Evolutionary conservation across 768 basidiomycete genomes (phyloP).

Genomic region (Termitomyces sp.): DNA sequence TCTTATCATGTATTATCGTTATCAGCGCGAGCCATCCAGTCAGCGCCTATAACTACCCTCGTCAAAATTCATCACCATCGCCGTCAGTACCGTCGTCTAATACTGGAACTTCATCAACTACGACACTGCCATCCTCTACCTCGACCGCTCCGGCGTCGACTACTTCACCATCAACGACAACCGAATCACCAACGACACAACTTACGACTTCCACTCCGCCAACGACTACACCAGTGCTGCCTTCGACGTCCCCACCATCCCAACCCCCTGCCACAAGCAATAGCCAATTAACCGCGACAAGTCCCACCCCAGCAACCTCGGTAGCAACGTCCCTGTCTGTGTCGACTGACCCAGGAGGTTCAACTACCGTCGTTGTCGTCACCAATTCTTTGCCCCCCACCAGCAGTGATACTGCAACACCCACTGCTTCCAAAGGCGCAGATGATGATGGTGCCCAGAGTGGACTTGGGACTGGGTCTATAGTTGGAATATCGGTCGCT

Average conservation of each 20-base stretch:
- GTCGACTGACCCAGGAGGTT: constrained; percentile 18
- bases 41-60: constrained; percentile 16
- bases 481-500: constrained; percentile 77
- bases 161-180: constrained; percentile 9
- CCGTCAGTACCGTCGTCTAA: no score
- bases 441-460: constrained; percentile 19
- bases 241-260: background rate
- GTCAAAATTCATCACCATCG: constrained; percentile 1
- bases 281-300: constrained; percentile 3
- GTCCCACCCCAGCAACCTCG: constrained; percentile 8
- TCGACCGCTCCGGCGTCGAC: constrained; percentile 14
- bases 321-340: constrained; percentile 8
- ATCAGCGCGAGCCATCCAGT: constrained; percentile 19
- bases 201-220: constrained; percentile 8
- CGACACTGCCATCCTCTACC: constrained; percentile 14
- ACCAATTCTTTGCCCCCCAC: constrained; percentile 25
- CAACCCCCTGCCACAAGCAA: background rate
- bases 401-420: constrained; percentile 22
- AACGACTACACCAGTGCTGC: constrained; percentile 1
- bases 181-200: background rate
- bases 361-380: constrained; percentile 24
- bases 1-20: constrained; percentile 25
- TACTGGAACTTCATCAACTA: constrained; percentile 4
- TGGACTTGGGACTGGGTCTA: constrained; percentile 66
- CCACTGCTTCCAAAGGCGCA: constrained; percentile 25